Percentiles rank a stretch among this genome's conserved stretches.
These are phyloP conservation scores for Colletotrichum coccodes DNA, from an alignment of 2,329 filamentous ascomycete species.

Conservation along the genomic window DNA sequence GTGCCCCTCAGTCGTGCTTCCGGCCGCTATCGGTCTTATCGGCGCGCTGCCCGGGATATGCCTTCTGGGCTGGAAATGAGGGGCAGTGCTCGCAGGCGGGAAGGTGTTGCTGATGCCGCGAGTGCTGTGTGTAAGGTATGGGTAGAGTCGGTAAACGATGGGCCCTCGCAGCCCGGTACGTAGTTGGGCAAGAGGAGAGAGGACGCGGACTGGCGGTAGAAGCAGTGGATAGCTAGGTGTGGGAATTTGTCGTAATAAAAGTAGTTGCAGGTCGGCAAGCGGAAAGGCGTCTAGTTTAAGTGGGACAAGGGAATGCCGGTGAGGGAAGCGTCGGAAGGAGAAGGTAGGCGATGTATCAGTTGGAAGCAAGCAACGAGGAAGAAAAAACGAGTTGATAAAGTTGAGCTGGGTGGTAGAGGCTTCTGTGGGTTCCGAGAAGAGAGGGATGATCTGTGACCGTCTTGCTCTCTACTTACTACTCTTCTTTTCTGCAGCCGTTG, in stretches of 20 bases:
- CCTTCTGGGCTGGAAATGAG: slow-evolving; percentile 26
- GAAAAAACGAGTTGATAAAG: background rate
- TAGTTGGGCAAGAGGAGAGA: background rate
- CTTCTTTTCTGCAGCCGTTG: background rate
- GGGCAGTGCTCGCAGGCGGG: slow-evolving; percentile 23
- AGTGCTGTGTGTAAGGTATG: background rate
- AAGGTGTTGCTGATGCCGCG: slow-evolving; percentile 7
- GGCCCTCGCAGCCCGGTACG: slow-evolving; percentile 20
- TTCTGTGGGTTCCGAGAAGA: background rate
- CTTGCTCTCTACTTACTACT: slow-evolving; percentile 6
- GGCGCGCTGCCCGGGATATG: slow-evolving; percentile 23
- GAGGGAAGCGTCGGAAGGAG: slow-evolving; percentile 2
- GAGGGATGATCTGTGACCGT: slow-evolving; percentile 14
- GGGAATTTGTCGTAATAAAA: slow-evolving; percentile 24
- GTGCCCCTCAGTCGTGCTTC: slow-evolving; percentile 26
- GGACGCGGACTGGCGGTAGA: background rate
- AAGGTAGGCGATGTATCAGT: slow-evolving; percentile 12
- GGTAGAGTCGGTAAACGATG: slow-evolving; percentile 28
- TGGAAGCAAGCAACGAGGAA: background rate
- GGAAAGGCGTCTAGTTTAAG: background rate
- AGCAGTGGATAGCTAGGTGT: slow-evolving; percentile 15
- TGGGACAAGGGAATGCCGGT: slow-evolving; percentile 8
- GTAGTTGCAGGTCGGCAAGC: background rate
- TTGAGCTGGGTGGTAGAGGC: slow-evolving; percentile 1
- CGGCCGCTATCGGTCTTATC: slow-evolving; percentile 33